phyloP scores from a whole-genome alignment of 441 rosid genomes.

The Lepidium campestre region DNA sequence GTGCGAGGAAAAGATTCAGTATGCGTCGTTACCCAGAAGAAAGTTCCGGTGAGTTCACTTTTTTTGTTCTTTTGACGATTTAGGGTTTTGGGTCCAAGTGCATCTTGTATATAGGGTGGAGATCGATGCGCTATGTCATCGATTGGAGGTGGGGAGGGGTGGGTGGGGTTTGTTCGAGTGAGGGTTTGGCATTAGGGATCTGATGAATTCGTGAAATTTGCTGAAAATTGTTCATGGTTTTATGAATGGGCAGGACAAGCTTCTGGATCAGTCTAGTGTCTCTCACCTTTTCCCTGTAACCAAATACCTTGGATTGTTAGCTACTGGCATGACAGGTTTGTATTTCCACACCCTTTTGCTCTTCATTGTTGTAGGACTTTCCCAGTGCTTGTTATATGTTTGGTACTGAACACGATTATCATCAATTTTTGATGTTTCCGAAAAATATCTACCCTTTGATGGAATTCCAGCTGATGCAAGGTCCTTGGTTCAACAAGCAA shows the following conservation, averaged over 20 bases:
- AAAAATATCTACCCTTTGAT: background rate
- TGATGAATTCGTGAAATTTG: background rate
- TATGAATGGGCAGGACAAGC: slow-evolving; percentile 72
- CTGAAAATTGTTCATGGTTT: background rate
- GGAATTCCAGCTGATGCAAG: slow-evolving; percentile 84
- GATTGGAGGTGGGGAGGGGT: background rate
- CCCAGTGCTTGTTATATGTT: background rate
- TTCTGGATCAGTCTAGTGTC: slow-evolving; percentile 88
- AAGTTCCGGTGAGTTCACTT: slow-evolving; percentile 72
- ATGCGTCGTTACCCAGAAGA: slow-evolving; percentile 96
- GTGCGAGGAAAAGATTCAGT: slow-evolving; percentile 93
- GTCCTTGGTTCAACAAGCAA: slow-evolving; percentile 94
- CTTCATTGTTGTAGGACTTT: background rate
- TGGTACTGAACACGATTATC: no score
- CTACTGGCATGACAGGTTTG: slow-evolving; percentile 92
- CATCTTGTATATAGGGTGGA: background rate
- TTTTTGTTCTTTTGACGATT: background rate
- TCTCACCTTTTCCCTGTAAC: slow-evolving; percentile 87
- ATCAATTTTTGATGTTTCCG: background rate
- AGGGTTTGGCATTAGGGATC: background rate
- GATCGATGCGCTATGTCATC: background rate
- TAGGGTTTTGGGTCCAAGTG: background rate
- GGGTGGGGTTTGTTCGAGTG: background rate
- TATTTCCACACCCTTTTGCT: background rate
- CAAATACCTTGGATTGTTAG: slow-evolving; percentile 79